Evolutionary conservation across 768 basidiomycete genomes (phyloP), one percentile per base, ranked within the genome.

Genomic region (Porpolomopsis calyptriformis): DNA sequence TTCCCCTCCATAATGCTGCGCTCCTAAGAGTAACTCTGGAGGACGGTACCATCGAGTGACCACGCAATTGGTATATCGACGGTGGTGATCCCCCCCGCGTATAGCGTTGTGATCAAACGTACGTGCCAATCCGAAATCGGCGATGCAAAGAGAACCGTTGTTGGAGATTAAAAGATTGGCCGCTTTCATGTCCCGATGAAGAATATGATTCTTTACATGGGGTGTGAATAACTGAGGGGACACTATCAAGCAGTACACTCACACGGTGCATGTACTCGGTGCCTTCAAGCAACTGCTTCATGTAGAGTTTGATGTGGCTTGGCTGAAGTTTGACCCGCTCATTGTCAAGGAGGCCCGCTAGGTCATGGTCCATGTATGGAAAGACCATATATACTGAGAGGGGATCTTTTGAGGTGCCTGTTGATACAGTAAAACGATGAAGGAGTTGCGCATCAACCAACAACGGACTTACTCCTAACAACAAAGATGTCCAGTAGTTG

Each of bases 341-440:
- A 58, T 98, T 97, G 63, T 93, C 89, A 49, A 99, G 67, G 31
- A 98, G 63, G 2, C 96, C 96, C 2, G 94, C 91, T 9, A 99
- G 77, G 64, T 99, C 96, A 57, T 99, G 94, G 57, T 98, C 96
- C 96, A 98, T 98, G 65, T 97, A 99, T 0, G 96, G 96, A 57
- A 98, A 99, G 34, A 97, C 94, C 91, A 98, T 96, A 65, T 88
- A 96, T 11, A 97, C 88, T 3, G 87, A 88, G 45, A 89, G 67
- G 20, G 84, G 79, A 38, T 82, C 79, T 50, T 76, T 78, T 9
- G 73, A 76, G 48, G 71, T 82, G 58, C 82, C 81, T 82, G 51
- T 36, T 12, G 25, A 26, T 19, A 16, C 33, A n/a, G n/a, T 20
- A 44, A 43, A 39, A 39, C 12, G 34, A 19, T 45, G 14, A 50